These are phyloP conservation scores for Mrakia gelida DNA, from an alignment of 768 basidiomycete genomes.

Conservation along the genomic window DNA sequence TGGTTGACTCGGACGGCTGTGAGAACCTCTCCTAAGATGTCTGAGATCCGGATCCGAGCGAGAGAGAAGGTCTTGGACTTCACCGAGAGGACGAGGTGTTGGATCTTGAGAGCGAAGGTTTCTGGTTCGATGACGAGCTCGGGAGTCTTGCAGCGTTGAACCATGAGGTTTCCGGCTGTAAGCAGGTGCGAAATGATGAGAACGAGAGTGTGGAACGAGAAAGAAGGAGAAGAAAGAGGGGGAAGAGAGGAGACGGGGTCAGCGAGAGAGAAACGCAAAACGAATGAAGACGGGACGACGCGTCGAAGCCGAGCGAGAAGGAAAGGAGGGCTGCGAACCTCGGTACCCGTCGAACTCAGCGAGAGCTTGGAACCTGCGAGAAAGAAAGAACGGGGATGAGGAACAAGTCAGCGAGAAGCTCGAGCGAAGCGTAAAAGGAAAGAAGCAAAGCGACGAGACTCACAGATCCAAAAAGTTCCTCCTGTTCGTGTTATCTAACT, in stretches of 20 bases:
- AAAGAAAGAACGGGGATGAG: neutral
- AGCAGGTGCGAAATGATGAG: too few relatives aligned
- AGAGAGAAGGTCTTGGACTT: constrained; percentile 93
- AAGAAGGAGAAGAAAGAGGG: neutral
- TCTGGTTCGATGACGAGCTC: constrained; percentile 85
- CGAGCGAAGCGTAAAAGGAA: neutral
- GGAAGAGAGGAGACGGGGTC: neutral
- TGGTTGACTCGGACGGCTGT: constrained; percentile 82
- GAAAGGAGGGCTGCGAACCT: neutral
- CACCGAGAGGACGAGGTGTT: constrained; percentile 85
- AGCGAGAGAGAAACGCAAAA: neutral
- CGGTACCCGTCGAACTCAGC: constrained; percentile 93
- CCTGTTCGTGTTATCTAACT: constrained; percentile 73
- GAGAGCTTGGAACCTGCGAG: constrained; percentile 67
- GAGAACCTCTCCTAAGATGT: constrained; percentile 84
- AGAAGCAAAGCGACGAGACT: neutral
- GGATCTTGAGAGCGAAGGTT: constrained; percentile 96
- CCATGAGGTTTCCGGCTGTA: constrained; percentile 88
- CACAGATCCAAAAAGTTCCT: constrained; percentile 85
- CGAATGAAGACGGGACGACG: neutral
- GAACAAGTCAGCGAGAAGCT: neutral
- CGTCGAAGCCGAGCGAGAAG: neutral
- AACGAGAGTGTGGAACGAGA: constrained; percentile 36
- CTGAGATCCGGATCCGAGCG: constrained; percentile 92
- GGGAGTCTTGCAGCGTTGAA: constrained; percentile 86